A percentile compares a stretch with the other conserved stretches of the same genome.
Conservation (phyloP, 2,329 filamentous ascomycete species). For the Aspergillus sojae region DNA sequence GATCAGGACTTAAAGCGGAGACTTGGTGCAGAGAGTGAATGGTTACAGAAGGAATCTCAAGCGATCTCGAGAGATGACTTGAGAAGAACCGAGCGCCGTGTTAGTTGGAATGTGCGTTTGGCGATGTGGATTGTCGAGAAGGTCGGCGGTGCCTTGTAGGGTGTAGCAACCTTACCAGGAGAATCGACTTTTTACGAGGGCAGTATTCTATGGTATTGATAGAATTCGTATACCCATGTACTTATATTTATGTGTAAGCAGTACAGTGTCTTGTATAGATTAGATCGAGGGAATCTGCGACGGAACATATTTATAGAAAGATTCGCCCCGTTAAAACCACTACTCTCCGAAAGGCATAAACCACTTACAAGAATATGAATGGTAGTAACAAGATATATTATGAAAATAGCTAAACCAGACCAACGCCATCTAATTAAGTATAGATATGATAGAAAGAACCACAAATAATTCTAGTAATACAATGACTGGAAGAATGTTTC, state of each 20-base stretch:
- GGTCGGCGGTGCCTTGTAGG: conserved; percentile 81
- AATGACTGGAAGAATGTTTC: no score
- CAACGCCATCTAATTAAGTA: not conserved
- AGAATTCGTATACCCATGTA: conserved; percentile 21
- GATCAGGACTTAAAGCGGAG: conserved; percentile 71
- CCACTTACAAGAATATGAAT: no score
- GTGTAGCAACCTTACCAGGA: not conserved
- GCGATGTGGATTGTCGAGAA: conserved; percentile 93
- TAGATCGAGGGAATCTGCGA: not conserved
- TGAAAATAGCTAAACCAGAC: not conserved
- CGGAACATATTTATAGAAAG: not conserved
- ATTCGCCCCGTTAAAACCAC: not conserved
- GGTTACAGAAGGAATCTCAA: conserved; percentile 74
- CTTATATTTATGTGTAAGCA: conserved; percentile 2
- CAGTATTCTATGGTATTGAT: not conserved
- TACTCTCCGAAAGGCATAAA: not conserved
- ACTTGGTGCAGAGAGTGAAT: conserved; percentile 77
- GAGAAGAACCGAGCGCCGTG: conserved; percentile 76
- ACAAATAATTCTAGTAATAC: no score
- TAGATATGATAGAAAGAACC: no score
- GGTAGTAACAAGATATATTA: no score
- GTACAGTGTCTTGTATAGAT: conserved; percentile 8
- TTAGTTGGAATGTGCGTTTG: conserved; percentile 79
- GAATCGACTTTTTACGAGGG: not conserved
- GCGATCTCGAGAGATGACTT: conserved; percentile 76